Base-by-base conservation (phyloP, 371 early-diverging fungal species). In the Choanephora cucurbitarum region DNA sequence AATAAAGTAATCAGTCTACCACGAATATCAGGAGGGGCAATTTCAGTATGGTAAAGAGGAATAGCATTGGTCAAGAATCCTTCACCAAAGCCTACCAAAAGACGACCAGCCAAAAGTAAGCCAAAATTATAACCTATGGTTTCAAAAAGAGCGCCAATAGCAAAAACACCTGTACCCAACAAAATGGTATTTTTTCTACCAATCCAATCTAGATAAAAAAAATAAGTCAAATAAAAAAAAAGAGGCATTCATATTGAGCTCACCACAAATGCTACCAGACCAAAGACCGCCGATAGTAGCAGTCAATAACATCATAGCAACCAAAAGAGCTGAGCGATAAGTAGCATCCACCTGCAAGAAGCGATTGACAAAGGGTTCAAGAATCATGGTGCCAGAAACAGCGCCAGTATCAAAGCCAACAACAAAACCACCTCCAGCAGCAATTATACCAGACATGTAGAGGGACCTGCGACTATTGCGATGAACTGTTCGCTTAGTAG, bases 21-120 rank as follows among this genome's bases (percentile, higher is more conserved):
- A 62, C 80, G 80, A 24, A 79, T 75, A 43, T 84, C 78, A 22
- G 90, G 79, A 28, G 96, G 90, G 15, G 96, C 88, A n/a, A 96
- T 79, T 46, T 75, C 79, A 41, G 76, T 73, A 44, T 73, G 79
- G 33, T 79, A 67, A 14, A 74, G 44, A 40, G 71, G 71, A 44
- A 76, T 70, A 1, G 64, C 70, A 52, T 72, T 70, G 18, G 68
- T 70, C 55, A 79, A 56, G 22, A 75, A 63, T 31, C 79, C 79
- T 57, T 70, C 65, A 39, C 79, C 79, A 33, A 75, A 57, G 31
- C 80, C 80, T 51, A 60, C 69, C 37, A 73, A 56, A 9, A 75
- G 50, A 41, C 75, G 72, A 13, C 79, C 75, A 1, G 70, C 64
- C 48, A 73, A 52, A 19, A 73, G 46, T n/a, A 73, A 31, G 9